phyloP scores from a whole-genome alignment of 176 grass and related monocot genomes.

The Typha latifolia region DNA sequence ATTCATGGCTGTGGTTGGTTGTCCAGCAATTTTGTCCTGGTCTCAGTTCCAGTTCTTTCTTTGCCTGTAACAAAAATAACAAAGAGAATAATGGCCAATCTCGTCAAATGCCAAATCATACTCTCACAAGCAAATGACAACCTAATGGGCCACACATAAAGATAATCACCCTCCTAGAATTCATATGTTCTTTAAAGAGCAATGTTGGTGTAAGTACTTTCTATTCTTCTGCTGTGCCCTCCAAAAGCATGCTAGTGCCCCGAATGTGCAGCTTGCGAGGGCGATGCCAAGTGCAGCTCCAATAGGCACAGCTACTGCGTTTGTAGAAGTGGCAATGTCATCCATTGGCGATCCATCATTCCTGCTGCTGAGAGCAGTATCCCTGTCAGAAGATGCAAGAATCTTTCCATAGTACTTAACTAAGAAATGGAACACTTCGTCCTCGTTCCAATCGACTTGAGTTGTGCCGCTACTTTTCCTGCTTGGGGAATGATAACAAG shows the following conservation, averaged over 20 bases:
- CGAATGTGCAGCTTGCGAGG: slow-evolving; percentile 71
- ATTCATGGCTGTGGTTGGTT: neutral
- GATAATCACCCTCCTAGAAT: slow-evolving; percentile 33
- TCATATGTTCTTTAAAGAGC: slow-evolving; percentile 98
- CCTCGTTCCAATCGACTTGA: slow-evolving; percentile 69
- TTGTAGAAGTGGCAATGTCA: slow-evolving; percentile 21
- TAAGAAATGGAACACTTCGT: slow-evolving; percentile 82
- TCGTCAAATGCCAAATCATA: slow-evolving; percentile 25
- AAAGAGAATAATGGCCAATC: slow-evolving; percentile 25
- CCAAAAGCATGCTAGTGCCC: slow-evolving; percentile 91
- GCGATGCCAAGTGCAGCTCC: slow-evolving; percentile 83
- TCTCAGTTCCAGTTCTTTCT: slow-evolving; percentile 87
- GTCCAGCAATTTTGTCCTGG: slow-evolving; percentile 14
- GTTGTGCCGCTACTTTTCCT: slow-evolving; percentile 17
- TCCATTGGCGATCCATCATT: slow-evolving; percentile 34
- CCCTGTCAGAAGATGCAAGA: slow-evolving; percentile 45
- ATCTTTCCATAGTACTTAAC: slow-evolving; percentile 74
- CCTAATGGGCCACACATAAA: slow-evolving; percentile 37
- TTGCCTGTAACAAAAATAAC: slow-evolving; percentile 60
- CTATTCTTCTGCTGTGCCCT: slow-evolving; percentile 92
- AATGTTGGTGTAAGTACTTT: slow-evolving; percentile 94
- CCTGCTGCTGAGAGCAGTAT: slow-evolving; percentile 21
- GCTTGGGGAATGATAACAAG: slow-evolving; percentile 57
- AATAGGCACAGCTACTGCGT: slow-evolving; percentile 50
- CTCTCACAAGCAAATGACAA: slow-evolving; percentile 19